Base-by-base conservation (phyloP, 768 basidiomycete species). In the Tricholomella constricta region DNA sequence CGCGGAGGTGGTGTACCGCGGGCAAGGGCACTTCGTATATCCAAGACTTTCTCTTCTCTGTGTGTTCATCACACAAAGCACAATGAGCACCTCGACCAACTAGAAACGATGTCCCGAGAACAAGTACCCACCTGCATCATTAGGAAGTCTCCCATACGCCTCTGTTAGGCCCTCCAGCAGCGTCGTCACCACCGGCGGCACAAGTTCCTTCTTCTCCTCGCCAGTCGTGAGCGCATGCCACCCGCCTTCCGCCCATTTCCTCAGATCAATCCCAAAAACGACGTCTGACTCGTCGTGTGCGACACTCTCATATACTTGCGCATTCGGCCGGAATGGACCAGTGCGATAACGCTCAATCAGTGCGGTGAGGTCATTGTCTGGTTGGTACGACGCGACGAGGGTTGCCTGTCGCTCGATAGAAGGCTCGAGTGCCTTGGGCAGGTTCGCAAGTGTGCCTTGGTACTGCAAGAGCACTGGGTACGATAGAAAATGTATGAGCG, bases 321-420 rank as follows among this genome's bases (percentile, higher is more conserved):
- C 82, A 32, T 75, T 76, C 0, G 95, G 95, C 35, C 89, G 79
- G 85, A 97, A 98, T 0, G 94, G 89, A 1, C 95, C 95, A 1
- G 94, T 96, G 49, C 95, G 84, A 66, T 94, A 92, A 10, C 91
- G 87, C 68, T 97, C 94, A 55, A 97, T 94, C 45, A 96, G 80
- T 9, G 90, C 92, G 11, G 75, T 85, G 48, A 95, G 70, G 72
- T 94, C 94, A 1, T 85, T 84, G 56, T 97, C 94, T 2, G 94
- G 94, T 55, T 94, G 87, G 69, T 85, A 97, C 1, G 91, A 82
- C 27, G 91, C 82, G 57, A 95, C 80, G 43, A 94, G 79, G 1
- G 89, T 86, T 1, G 80, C 77, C 2, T 89, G 88, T 29, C 85
- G 82, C 60, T 89, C 86, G 26, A 85, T 66, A 2, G 88, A 80